Conservation (phyloP, 1,139 yeast genomes). For the Kodamaea suecica region DNA sequence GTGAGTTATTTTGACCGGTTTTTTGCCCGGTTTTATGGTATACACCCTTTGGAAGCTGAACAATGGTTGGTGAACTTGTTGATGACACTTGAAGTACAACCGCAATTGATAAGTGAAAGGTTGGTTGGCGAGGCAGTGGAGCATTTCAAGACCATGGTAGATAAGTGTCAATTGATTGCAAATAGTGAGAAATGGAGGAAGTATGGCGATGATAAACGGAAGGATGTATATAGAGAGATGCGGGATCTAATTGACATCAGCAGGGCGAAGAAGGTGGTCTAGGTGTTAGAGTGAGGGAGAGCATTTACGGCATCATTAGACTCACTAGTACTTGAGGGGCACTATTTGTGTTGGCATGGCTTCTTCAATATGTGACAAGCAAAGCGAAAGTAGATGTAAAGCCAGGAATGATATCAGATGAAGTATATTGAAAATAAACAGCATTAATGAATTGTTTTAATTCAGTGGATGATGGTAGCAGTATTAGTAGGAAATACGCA, state of each 20-base stretch:
- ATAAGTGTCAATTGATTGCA: slow-evolving; percentile 6
- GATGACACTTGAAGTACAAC: slow-evolving; percentile 9
- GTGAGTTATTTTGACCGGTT: slow-evolving; percentile 16
- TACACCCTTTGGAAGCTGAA: slow-evolving; percentile 13
- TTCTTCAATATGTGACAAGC: no score
- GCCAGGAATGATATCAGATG: no score
- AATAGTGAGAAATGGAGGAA: not conserved
- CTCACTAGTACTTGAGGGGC: no score
- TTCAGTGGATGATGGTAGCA: no score
- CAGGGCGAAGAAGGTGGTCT: not conserved
- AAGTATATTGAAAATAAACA: no score
- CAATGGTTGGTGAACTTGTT: slow-evolving; percentile 15
- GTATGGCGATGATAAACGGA: not conserved
- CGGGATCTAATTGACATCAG: not conserved
- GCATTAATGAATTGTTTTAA: no score
- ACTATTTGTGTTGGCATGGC: no score
- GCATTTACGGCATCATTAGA: no score
- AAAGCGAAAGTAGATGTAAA: no score
- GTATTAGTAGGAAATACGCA: no score
- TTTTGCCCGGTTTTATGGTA: slow-evolving; percentile 16
- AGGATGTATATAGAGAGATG: not conserved
- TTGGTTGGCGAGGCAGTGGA: slow-evolving; percentile 11
- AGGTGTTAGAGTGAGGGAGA: slow-evolving; percentile 1
- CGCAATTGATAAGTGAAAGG: slow-evolving; percentile 9
- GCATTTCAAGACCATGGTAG: slow-evolving; percentile 10